Evolutionary conservation across 192 early-diverging fungal genomes (phyloP).

Genomic region (Radiomyces spectabilis): DNA sequence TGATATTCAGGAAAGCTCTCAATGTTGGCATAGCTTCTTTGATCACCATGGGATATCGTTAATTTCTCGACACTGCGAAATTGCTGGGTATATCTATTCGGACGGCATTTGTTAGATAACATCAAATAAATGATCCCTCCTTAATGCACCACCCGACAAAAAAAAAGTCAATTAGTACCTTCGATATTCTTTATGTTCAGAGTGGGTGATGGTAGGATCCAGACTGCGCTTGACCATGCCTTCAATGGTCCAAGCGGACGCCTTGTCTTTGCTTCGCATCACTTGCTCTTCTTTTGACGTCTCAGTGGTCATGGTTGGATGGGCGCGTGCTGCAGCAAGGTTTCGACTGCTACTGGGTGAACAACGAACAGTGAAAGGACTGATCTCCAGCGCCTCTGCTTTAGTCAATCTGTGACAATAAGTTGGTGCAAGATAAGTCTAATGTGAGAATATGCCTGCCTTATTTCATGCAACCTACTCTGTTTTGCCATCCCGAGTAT

Average conservation of each 20-base stretch:
- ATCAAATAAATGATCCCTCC: background rate
- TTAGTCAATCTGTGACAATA: constrained; percentile 15
- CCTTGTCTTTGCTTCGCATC: constrained; percentile 34
- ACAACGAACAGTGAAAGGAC: constrained; percentile 30
- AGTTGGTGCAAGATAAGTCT: background rate
- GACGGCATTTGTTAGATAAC: too few species aligned
- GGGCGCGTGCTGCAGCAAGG: constrained; percentile 6
- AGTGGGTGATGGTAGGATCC: constrained; percentile 43
- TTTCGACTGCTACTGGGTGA: constrained; percentile 22
- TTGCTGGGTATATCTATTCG: constrained; percentile 35
- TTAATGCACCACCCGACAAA: too few species aligned
- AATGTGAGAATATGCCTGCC: background rate
- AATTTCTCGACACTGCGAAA: constrained; percentile 26
- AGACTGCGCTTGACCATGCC: constrained; percentile 33
- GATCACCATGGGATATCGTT: constrained; percentile 14
- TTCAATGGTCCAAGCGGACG: constrained; percentile 38
- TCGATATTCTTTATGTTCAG: constrained; percentile 51
- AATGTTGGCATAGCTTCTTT: constrained; percentile 5
- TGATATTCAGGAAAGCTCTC: constrained; percentile 30
- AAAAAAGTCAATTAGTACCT: constrained; percentile 32
- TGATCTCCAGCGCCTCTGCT: constrained; percentile 22
- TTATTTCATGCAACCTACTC: constrained; percentile 4
- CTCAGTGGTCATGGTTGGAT: too few species aligned
- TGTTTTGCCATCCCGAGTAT: constrained; percentile 1
- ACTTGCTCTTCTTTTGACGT: too few species aligned